A percentile compares a stretch with the other conserved stretches of the same genome.
phyloP scores from a whole-genome alignment of 371 early-diverging fungal genomes.

The Batkoa obscura region DNA sequence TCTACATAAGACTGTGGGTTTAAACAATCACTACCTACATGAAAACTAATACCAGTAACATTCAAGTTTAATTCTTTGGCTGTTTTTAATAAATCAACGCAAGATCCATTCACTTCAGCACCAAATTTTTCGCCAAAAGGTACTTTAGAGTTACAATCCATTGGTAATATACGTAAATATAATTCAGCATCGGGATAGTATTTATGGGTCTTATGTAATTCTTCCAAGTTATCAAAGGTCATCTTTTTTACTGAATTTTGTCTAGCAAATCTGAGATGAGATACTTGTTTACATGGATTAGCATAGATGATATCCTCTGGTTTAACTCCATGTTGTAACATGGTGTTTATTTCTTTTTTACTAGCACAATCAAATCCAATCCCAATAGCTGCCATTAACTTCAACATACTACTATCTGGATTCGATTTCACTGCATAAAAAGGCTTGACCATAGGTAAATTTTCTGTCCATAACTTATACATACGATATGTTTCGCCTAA shows the following conservation, averaged over 20 bases:
- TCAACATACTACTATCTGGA: slow-evolving; percentile 72
- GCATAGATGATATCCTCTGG: slow-evolving; percentile 83
- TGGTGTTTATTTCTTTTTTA: slow-evolving; percentile 68
- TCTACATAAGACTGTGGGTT: slow-evolving; percentile 76
- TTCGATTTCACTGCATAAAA: slow-evolving; percentile 94
- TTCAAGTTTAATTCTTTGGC: slow-evolving; percentile 66
- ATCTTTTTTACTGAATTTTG: slow-evolving; percentile 62
- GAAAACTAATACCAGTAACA: slow-evolving; percentile 86
- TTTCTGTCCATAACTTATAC: slow-evolving; percentile 54
- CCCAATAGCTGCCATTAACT: slow-evolving; percentile 64
- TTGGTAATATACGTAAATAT: slow-evolving; percentile 42
- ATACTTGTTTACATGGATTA: slow-evolving; percentile 94
- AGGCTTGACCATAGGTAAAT: slow-evolving; percentile 83
- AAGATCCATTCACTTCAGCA: slow-evolving; percentile 7
- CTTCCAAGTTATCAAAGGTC: slow-evolving; percentile 97
- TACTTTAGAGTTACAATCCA: neutral
- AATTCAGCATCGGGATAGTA: slow-evolving; percentile 63
- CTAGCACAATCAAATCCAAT: slow-evolving; percentile 90
- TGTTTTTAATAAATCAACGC: slow-evolving; percentile 34
- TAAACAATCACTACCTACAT: slow-evolving; percentile 88
- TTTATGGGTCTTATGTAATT: slow-evolving; percentile 78
- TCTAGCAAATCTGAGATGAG: slow-evolving; percentile 73
- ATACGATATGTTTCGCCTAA: slow-evolving; percentile 75
- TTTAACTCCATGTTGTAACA: slow-evolving; percentile 56
- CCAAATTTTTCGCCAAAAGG: neutral